Evolutionary conservation across 2,329 filamentous ascomycete genomes (phyloP).

Genomic region (Talaromyces rugulosus): DNA sequence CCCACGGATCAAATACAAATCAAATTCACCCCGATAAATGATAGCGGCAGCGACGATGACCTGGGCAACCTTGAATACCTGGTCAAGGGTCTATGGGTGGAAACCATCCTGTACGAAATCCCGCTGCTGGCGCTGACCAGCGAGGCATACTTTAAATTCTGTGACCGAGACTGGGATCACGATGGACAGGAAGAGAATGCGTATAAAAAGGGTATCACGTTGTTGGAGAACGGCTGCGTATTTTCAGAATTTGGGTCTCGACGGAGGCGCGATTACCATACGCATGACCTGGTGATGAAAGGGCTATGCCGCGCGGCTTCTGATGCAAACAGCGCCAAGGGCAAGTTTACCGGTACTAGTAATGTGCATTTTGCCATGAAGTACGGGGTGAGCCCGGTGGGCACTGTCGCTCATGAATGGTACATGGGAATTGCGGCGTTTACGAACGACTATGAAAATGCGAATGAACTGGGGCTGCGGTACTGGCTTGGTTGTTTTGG

Average conservation of each 20-base stretch:
- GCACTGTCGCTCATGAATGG: conserved; percentile 95
- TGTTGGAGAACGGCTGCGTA: conserved; percentile 78
- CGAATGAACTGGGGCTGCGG: conserved; percentile 76
- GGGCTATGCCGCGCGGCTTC: conserved; percentile 76
- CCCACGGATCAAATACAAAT: conserved; percentile 75
- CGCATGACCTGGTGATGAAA: conserved; percentile 84
- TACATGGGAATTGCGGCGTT: conserved; percentile 98
- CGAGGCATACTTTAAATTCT: conserved; percentile 96
- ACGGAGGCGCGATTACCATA: conserved; percentile 86
- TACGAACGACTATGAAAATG: conserved; percentile 74
- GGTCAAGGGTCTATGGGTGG: conserved; percentile 80
- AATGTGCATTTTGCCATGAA: conserved; percentile 98
- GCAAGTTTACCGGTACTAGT: conserved; percentile 81
- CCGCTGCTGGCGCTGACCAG: conserved; percentile 87
- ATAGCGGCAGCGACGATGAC: conserved; percentile 61
- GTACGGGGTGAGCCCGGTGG: conserved; percentile 76
- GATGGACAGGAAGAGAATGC: conserved; percentile 82
- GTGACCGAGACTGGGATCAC: conserved; percentile 89
- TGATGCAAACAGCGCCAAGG: conserved; percentile 64
- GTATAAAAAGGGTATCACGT: conserved; percentile 69
- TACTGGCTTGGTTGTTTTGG: conserved; percentile 94
- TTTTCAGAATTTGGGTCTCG: conserved; percentile 94
- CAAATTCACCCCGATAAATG: conserved; percentile 54
- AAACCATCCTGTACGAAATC: conserved; percentile 97
- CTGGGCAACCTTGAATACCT: conserved; percentile 72